Evolutionary conservation across 1,284 basidiomycete genomes (phyloP).

Genomic region (Irpex sp.): DNA sequence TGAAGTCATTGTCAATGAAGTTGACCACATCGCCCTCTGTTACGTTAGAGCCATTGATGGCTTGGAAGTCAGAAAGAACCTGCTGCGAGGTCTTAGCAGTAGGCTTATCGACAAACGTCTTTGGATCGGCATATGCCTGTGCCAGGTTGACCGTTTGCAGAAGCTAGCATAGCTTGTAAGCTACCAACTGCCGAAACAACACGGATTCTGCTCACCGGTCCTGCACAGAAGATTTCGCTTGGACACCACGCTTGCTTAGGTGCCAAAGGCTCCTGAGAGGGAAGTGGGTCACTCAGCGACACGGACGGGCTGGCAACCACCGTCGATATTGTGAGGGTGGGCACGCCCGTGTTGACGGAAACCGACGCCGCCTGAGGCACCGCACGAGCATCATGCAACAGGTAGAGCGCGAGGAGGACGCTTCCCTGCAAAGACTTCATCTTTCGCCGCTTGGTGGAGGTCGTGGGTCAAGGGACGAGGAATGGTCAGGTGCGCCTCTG

Average conservation of each 20-base stretch:
- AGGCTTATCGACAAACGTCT: constrained; percentile 91
- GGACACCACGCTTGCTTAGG: constrained; percentile 76
- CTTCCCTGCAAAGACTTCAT: constrained; percentile 2
- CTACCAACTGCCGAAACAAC: background rate
- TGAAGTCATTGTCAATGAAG: constrained; percentile 77
- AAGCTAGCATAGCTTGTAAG: constrained; percentile 37
- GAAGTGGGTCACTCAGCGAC: constrained; percentile 46
- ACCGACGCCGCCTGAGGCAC: constrained; percentile 18
- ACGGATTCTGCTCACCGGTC: constrained; percentile 45
- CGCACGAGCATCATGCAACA: constrained; percentile 17
- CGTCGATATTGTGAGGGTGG: constrained; percentile 43
- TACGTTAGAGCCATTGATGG: constrained; percentile 39
- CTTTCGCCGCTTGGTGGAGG: background rate
- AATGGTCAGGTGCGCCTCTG: background rate
- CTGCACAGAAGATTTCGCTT: constrained; percentile 80
- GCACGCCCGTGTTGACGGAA: constrained; percentile 14
- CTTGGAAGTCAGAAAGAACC: constrained; percentile 67
- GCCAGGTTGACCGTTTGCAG: constrained; percentile 85
- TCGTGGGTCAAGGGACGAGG: background rate
- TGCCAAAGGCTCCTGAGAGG: constrained; percentile 65
- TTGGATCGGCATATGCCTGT: constrained; percentile 72
- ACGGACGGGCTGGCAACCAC: constrained; percentile 60
- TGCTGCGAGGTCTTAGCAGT: constrained; percentile 59
- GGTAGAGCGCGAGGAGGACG: constrained; percentile 5
- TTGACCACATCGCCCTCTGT: constrained; percentile 58